Percentiles rank a stretch among this genome's conserved stretches.
These are phyloP conservation scores for Carex arenaria DNA, from an alignment of 202 grass and related monocot species.

Conservation along the genomic window DNA sequence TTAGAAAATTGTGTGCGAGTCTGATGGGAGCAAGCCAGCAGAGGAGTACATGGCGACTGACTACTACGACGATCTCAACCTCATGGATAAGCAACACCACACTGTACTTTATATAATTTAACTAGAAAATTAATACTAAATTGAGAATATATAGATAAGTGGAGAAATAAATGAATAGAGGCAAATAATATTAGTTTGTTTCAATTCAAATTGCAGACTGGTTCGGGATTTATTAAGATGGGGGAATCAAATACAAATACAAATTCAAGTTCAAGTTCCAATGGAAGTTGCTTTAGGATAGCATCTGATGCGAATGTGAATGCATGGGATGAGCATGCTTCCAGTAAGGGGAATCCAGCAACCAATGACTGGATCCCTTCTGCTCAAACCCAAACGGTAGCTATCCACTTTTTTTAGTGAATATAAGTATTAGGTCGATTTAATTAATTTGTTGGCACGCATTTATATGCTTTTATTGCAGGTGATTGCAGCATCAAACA, in stretches of 20 bases:
- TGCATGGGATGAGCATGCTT: constrained; percentile 27
- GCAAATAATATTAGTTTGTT: background rate
- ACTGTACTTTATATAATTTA: constrained; percentile 27
- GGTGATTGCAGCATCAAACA: constrained; percentile 50
- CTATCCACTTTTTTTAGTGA: too few relatives aligned
- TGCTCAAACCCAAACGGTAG: constrained; percentile 35
- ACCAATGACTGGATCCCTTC: constrained; percentile 95
- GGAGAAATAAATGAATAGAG: background rate
- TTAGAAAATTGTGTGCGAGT: constrained; percentile 13
- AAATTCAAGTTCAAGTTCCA: background rate
- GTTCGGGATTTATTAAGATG: constrained; percentile 78
- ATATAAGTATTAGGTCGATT: background rate
- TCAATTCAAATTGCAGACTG: constrained; percentile 42
- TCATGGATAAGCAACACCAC: constrained; percentile 79
- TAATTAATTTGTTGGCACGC: background rate
- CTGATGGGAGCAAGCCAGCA: constrained; percentile 33
- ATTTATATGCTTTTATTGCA: constrained; percentile 24
- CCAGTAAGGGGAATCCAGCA: constrained; percentile 44
- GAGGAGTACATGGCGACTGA: constrained; percentile 77
- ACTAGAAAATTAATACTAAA: background rate
- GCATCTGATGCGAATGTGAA: constrained; percentile 17
- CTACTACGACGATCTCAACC: constrained; percentile 67
- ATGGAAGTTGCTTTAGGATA: constrained; percentile 28
- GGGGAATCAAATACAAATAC: constrained; percentile 21
- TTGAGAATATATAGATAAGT: background rate